Evolutionary conservation across 1,284 basidiomycete species (phyloP).

Genomic region (Apiotrichum laibachii): DNA sequence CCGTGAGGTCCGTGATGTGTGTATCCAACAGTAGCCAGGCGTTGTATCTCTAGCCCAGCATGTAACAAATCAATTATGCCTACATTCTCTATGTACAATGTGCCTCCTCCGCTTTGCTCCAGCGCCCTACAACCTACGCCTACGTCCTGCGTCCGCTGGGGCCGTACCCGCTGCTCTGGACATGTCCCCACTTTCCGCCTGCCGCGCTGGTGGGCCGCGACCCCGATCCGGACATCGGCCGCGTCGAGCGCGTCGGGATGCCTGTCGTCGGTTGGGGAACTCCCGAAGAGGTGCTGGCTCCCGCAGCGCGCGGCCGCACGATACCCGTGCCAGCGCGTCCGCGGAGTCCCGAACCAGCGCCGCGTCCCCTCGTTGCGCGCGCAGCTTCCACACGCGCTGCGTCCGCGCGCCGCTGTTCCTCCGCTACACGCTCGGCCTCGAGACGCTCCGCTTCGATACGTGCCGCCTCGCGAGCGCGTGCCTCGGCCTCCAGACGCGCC

Average conservation of each 20-base stretch:
- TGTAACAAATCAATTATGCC: not conserved
- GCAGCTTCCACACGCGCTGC: conserved; percentile 16
- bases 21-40: conserved; percentile 35
- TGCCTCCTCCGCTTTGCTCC: no score
- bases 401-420: conserved; percentile 14
- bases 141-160: conserved; percentile 18
- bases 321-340: not conserved
- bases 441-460: conserved; percentile 18
- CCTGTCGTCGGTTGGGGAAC: conserved; percentile 5
- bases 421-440: conserved; percentile 20
- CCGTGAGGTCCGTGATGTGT: conserved; percentile 38
- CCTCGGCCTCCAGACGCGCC: conserved; percentile 2
- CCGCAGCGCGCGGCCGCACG: no score
- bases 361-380: conserved; percentile 5
- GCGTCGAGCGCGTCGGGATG: conserved; percentile 7
- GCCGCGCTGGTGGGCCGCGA: conserved; percentile 10
- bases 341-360: conserved; percentile 1
- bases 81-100: not conserved
- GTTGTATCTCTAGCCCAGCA: not conserved
- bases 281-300: no score
- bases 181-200: conserved; percentile 39
- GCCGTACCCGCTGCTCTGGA: conserved; percentile 49
- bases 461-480: not conserved
- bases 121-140: not conserved
- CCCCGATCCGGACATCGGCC: not conserved